Evolutionary conservation across 73 alveolate genomes (phyloP).

Genomic region (Stentor roeselii): DNA sequence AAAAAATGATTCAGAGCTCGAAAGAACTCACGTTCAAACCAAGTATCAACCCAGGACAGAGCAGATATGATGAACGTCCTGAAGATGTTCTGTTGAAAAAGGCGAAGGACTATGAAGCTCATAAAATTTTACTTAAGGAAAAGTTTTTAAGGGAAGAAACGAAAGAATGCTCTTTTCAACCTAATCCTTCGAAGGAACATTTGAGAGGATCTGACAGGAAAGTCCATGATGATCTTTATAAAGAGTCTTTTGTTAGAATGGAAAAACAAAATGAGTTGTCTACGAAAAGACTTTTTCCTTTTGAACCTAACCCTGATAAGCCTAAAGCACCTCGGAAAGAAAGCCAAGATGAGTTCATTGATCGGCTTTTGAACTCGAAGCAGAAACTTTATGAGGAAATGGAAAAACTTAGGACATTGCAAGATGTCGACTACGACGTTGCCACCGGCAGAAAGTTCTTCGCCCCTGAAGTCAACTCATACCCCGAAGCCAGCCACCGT

Average conservation of each 20-base stretch:
- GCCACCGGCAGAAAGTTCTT: neutral
- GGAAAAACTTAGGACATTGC: neutral
- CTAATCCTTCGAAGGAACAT: neutral
- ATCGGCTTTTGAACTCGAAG: constrained; percentile 8
- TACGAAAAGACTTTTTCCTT: neutral
- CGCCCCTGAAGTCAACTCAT: neutral
- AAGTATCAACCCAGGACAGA: neutral
- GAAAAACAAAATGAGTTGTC: neutral
- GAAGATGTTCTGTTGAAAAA: constrained; percentile 9
- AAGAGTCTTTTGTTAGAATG: neutral
- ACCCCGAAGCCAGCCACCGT: neutral
- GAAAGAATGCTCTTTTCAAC: constrained; percentile 18
- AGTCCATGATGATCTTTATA: neutral
- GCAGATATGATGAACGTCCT: neutral
- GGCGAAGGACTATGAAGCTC: constrained; percentile 2
- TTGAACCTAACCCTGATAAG: constrained; percentile 1
- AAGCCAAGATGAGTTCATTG: constrained; percentile 2
- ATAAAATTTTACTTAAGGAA: neutral
- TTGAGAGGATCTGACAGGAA: neutral
- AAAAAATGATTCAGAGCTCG: neutral
- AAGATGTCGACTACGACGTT: neutral
- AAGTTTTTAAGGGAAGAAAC: neutral
- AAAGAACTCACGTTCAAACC: neutral
- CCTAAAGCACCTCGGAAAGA: neutral
- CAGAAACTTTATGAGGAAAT: constrained; percentile 9